Conservation (phyloP, 768 basidiomycete genomes). For the Xanthoconium stramineum region DNA sequence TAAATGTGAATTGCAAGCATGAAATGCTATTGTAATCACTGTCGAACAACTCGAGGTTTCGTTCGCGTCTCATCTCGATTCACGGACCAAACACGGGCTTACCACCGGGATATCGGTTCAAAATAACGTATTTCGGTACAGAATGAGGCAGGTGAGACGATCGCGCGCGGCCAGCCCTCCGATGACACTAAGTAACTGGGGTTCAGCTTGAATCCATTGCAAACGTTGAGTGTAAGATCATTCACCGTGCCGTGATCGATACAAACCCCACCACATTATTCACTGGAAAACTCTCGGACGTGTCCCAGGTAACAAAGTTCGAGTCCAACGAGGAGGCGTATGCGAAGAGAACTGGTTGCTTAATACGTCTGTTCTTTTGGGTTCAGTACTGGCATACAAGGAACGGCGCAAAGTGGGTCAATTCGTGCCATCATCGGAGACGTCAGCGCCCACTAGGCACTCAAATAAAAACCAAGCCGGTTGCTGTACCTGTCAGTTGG, state of each 20-base stretch:
- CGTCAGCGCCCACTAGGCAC: constrained; percentile 20
- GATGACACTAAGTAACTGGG: constrained; percentile 70
- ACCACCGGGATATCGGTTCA: constrained; percentile 85
- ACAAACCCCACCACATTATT: constrained; percentile 66
- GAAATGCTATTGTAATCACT: no score
- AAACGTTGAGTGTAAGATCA: constrained; percentile 70
- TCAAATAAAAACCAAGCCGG: no score
- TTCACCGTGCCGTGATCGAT: constrained; percentile 37
- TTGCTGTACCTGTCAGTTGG: no score
- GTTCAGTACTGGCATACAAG: constrained; percentile 88
- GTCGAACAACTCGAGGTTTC: constrained; percentile 79
- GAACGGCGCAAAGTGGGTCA: constrained; percentile 84
- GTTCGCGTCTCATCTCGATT: not conserved
- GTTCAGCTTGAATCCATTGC: constrained; percentile 67
- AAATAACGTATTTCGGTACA: constrained; percentile 69
- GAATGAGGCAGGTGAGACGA: constrained; percentile 49
- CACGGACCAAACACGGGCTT: constrained; percentile 75
- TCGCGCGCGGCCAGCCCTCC: constrained; percentile 54
- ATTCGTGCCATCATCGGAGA: constrained; percentile 59
- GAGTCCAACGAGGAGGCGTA: constrained; percentile 84
- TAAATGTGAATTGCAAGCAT: no score
- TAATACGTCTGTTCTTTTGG: constrained; percentile 49
- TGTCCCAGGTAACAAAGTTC: constrained; percentile 87
- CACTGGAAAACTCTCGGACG: constrained; percentile 82
- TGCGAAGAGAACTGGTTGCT: constrained; percentile 68